Base-by-base conservation (phyloP, 2,329 filamentous ascomycete genomes). In the Aspergillus viridinutans region DNA sequence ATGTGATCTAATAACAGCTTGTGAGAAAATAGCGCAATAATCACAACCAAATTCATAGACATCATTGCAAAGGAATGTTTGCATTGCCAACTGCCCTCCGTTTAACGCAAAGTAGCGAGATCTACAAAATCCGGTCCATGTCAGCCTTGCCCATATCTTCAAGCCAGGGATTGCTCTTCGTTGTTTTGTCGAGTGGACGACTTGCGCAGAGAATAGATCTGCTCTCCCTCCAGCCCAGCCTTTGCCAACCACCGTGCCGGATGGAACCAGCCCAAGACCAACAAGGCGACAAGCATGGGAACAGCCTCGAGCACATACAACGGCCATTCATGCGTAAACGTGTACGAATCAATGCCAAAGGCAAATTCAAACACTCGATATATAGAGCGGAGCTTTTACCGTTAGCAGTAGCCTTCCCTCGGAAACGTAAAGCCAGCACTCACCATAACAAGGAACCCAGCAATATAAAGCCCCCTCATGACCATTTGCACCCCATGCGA, bases 321-420 rank as follows among this genome's bases (percentile, higher is more conserved):
- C 28, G 79, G 77, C 77, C 81, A 83, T 59, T 83, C 81, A 23
- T 80, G 76, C 3, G 65, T 72, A 61, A 81, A 80, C 1, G 78
- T 69, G 61, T 83, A 83, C 17, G 76, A 74, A 6, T 80, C 68
- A n/a, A 78, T 78, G 0, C 81, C 81, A 38, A 81, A 73, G 0
- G 78, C 76, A 58, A 83, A 83, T 60, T 84, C 81, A 50, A 80
- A 73, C 3, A 80, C 76, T n/a, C 81, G 77, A 58, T 80, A 84
- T 28, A 82, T 72, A n/a, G 78, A 81, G 14, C 81, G 79, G 3
- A 81, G 59, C 70, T 82, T 82, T 2, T n/a, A 2, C 10, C 14
- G 4, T 6, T 1, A 32, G 17, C 20, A 32, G 4, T 14, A 4
- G 1, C 12, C 32, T 35, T 14, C 0, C 12, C 4, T 12, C 2